Base-by-base conservation (phyloP, 2,329 filamentous ascomycete species). In the Coleophoma cylindrospora region DNA sequence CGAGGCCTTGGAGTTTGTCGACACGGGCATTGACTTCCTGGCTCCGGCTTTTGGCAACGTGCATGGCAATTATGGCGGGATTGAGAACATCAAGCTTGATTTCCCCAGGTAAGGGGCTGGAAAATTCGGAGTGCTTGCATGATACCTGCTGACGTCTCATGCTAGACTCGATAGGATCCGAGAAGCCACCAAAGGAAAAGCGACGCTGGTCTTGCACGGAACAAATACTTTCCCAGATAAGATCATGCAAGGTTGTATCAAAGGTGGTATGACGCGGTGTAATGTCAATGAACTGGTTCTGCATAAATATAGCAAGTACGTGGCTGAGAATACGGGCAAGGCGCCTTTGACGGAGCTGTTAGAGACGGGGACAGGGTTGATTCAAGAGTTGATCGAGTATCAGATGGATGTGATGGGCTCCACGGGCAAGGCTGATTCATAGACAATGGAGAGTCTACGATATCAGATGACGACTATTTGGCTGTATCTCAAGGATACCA, bases 1-100 rank as follows among this genome's bases (percentile, higher is more conserved):
- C 54, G 79, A 86, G 64, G 80, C 80, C 17, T 70, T 74, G 52
- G 75, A 83, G 52, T 86, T 86, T 60, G 74, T 84, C 8, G 74
- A 70, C n/a, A 84, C 82, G 6, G 82, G 83, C 1, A 83, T 86
- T 60, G 80, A 86, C 61, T 84, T 81, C 69, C 66, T 86, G 15
- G 83, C 83, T 5, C 83, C 83, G 2, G 81, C 82, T 1, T 84
- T 86, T 68, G 83, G 83, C 1, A 86, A 86, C 58, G 79, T 86
- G 32, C 83, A 87, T 69, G 83, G 83, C 0, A 77, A 80, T 52
- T 86, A 86, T 52, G 55, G 61, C 12, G 56, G 58, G 2, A 45
- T 60, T 36, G 60, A 68, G 49, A 74, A 73, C 52, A 74, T 76
- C 50, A 60, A 49, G 62, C 64, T 45, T 71, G 73, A 27, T 64